Evolutionary conservation across 2,329 filamentous ascomycete genomes (phyloP).

Genomic region (Fusarium sp.): DNA sequence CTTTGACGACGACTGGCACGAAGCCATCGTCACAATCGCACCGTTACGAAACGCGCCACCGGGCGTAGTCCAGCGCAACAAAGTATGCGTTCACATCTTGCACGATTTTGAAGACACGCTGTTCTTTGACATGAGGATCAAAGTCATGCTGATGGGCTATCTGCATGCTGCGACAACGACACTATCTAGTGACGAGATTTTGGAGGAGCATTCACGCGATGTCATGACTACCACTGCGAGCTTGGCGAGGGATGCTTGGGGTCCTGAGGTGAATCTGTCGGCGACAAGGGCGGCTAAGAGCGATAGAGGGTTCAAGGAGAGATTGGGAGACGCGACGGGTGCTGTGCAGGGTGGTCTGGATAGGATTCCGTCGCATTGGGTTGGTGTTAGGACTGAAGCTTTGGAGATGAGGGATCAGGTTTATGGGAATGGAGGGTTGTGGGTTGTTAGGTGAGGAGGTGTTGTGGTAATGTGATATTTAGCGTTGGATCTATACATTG

Average conservation of each 20-base stretch:
- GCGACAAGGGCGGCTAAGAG: constrained; percentile 56
- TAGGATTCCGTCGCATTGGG: constrained; percentile 67
- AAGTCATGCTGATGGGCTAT: constrained; percentile 71
- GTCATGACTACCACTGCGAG: constrained; percentile 60
- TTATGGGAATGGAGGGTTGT: constrained; percentile 63
- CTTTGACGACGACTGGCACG: constrained; percentile 64
- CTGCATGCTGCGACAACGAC: constrained; percentile 55
- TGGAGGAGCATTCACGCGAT: constrained; percentile 55
- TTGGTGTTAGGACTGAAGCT: constrained; percentile 67
- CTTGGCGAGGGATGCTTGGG: constrained; percentile 61
- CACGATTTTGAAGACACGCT: constrained; percentile 60
- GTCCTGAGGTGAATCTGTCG: constrained; percentile 54
- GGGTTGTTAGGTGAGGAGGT: constrained; percentile 53
- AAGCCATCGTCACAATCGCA: constrained; percentile 68
- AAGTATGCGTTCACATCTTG: constrained; percentile 66
- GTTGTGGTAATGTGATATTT: background rate
- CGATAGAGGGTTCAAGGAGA: constrained; percentile 58
- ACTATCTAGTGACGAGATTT: constrained; percentile 38
- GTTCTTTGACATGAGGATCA: constrained; percentile 60
- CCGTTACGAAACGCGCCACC: constrained; percentile 61
- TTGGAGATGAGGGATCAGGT: constrained; percentile 62
- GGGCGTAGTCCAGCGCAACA: constrained; percentile 61
- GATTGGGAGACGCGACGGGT: constrained; percentile 61
- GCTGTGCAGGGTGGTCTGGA: constrained; percentile 68
- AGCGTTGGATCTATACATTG: background rate